Percentiles rank a stretch among this genome's conserved stretches.
phyloP scores from a whole-genome alignment of 345 rosid genomes.

The Rhodomyrtus tomentosa region DNA sequence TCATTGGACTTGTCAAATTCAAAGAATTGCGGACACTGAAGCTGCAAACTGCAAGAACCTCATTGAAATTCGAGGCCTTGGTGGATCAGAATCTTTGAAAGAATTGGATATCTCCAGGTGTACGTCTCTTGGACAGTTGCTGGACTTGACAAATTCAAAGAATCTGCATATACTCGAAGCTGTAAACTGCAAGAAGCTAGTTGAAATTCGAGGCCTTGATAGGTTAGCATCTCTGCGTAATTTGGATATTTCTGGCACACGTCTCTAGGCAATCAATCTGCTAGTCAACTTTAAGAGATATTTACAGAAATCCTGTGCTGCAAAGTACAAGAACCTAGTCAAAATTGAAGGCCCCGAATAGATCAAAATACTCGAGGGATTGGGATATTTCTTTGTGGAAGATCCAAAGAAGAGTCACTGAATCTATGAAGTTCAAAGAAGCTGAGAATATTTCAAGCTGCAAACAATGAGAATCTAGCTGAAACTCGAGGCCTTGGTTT shows the following conservation, averaged over 20 bases:
- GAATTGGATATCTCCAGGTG: background rate
- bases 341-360: background rate
- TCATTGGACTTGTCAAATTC: no score
- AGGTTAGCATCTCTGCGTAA: no score
- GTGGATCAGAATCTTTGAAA: background rate
- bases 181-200: background rate
- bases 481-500: background rate
- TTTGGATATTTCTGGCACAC: background rate
- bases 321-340: background rate
- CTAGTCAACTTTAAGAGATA: background rate
- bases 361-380: background rate
- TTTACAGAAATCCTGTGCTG: background rate
- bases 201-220: background rate
- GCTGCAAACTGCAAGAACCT: background rate
- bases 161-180: no score
- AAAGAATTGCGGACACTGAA: no score
- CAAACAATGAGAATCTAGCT: background rate
- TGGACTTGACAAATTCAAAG: fast-evolving
- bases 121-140: background rate
- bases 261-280: background rate
- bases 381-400: background rate
- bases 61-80: background rate
- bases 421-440: background rate
- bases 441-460: background rate
- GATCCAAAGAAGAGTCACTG: background rate